Percentiles rank a stretch among this genome's conserved stretches.
Evolutionary conservation across 495 filamentous ascomycete species (phyloP).

Genomic region (Thermothielavioides terrestris): DNA sequence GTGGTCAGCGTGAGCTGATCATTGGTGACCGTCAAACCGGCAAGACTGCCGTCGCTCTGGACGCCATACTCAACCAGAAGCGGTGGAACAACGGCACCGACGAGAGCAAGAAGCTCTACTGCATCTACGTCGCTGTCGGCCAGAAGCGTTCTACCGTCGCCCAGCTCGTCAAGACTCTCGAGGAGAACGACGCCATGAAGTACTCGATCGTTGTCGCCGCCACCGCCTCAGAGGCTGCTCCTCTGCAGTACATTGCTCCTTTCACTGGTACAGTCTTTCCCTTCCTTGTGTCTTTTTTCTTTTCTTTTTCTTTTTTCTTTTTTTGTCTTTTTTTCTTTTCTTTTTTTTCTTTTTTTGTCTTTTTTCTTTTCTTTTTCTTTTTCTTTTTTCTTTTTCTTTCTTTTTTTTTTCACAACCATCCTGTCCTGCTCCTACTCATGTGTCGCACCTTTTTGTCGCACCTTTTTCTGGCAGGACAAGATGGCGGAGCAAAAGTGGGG

Average conservation of each 20-base stretch:
- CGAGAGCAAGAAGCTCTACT: slow-evolving; percentile 98
- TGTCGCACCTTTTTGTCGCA: no score
- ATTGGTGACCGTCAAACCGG: slow-evolving; percentile 99
- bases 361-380: background rate
- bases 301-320: background rate
- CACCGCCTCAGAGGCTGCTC: slow-evolving; percentile 91
- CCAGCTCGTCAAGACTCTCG: slow-evolving; percentile 97
- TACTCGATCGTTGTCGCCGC: slow-evolving; percentile 93
- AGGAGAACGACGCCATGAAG: slow-evolving; percentile 99
- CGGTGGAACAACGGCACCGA: slow-evolving; percentile 86
- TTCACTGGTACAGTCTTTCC: slow-evolving; percentile 54
- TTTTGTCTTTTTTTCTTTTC: background rate
- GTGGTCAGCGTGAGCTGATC: slow-evolving; percentile 99
- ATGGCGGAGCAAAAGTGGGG: no score
- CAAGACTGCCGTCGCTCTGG: slow-evolving; percentile 98
- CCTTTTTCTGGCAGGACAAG: no score
- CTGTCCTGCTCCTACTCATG: no score
- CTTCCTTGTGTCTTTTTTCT: background rate
- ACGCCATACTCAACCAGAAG: slow-evolving; percentile 98
- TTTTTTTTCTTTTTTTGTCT: background rate
- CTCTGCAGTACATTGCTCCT: slow-evolving; percentile 90
- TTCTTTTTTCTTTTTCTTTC: background rate
- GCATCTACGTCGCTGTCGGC: slow-evolving; percentile 96
- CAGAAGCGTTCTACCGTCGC: slow-evolving; percentile 99
- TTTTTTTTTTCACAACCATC: background rate